These are phyloP conservation scores for Cochlearia excelsa DNA, from an alignment of 345 rosid genomes.

Conservation along the genomic window DNA sequence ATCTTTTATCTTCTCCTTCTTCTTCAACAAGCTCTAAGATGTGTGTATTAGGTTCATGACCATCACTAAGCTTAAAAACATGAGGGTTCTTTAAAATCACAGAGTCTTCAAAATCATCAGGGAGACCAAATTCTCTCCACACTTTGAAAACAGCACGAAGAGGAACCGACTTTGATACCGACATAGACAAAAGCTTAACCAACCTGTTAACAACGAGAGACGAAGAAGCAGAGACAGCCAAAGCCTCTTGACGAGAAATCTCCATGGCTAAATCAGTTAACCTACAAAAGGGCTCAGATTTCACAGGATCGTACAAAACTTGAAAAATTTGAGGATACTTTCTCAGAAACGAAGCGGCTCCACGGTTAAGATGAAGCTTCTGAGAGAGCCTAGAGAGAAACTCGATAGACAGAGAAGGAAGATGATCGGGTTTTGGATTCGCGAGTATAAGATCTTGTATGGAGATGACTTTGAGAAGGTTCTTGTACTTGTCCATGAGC, in stretches of 20 bases:
- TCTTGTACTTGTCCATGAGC: conserved; percentile 82
- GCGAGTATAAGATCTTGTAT: conserved; percentile 80
- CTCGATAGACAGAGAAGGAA: conserved; percentile 66
- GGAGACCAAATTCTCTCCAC: conserved; percentile 93
- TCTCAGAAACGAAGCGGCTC: conserved; percentile 69
- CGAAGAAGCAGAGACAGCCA: conserved; percentile 46
- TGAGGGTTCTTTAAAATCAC: conserved; percentile 54
- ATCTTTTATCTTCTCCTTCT: conserved; percentile 27
- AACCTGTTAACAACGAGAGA: conserved; percentile 55
- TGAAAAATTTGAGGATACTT: conserved; percentile 76
- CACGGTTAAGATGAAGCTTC: conserved; percentile 78
- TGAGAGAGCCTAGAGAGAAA: conserved; percentile 81
- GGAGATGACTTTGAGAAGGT: conserved; percentile 66
- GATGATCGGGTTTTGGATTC: conserved; percentile 46
- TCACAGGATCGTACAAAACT: conserved; percentile 54
- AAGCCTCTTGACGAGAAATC: conserved; percentile 57
- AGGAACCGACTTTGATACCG: conserved; percentile 62
- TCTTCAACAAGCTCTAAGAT: conserved; percentile 53
- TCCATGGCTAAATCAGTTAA: conserved; percentile 53
- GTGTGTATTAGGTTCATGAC: conserved; percentile 68
- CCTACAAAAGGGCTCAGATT: conserved; percentile 59
- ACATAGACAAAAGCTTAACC: conserved; percentile 64
- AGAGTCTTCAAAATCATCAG: conserved; percentile 91
- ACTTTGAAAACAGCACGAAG: conserved; percentile 85
- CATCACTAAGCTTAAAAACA: conserved; percentile 55